These are phyloP conservation scores for Cordyceps javanica DNA, from an alignment of 2,329 filamentous ascomycete species.

Conservation along the genomic window DNA sequence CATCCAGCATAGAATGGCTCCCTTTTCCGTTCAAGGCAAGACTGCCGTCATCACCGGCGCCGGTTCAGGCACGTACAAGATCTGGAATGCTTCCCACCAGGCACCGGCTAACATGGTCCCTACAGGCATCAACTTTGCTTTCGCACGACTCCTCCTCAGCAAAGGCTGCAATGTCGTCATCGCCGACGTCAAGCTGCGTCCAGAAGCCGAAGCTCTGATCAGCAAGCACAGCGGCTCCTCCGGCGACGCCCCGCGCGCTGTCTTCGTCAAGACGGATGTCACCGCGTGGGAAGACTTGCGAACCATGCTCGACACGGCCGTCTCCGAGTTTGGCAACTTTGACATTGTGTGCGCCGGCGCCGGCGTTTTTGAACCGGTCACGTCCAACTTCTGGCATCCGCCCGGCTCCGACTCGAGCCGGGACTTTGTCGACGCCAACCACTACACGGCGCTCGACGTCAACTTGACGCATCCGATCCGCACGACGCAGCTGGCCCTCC, in stretches of 20 bases:
- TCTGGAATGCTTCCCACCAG: neutral
- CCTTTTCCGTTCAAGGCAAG: conserved; percentile 22
- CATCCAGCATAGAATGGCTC: conserved; percentile 5
- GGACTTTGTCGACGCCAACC: conserved; percentile 23
- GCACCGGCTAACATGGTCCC: neutral
- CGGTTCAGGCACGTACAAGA: conserved; percentile 19
- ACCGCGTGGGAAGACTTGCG: conserved; percentile 34
- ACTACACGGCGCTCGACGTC: conserved; percentile 32
- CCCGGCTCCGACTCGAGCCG: conserved; percentile 29
- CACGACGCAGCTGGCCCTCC: conserved; percentile 33
- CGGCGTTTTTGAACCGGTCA: conserved; percentile 40
- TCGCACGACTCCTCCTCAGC: conserved; percentile 35
- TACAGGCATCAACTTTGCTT: conserved; percentile 37
- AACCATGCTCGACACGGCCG: conserved; percentile 28
- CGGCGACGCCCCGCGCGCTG: conserved; percentile 19
- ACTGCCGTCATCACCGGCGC: conserved; percentile 25
- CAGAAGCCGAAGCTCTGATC: conserved; percentile 34
- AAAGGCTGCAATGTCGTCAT: conserved; percentile 39
- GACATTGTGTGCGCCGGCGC: conserved; percentile 41
- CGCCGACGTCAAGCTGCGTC: conserved; percentile 36
- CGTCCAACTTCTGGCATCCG: conserved; percentile 37
- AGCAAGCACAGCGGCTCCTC: conserved; percentile 15
- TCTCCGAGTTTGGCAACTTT: conserved; percentile 30
- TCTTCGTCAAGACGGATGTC: conserved; percentile 40
- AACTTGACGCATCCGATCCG: conserved; percentile 38